A percentile compares a stretch with the other conserved stretches of the same genome.
These are phyloP conservation scores for Nakaseomyces kungkrabaensis DNA, from an alignment of 1,139 yeast genomes.

Conservation along the genomic window DNA sequence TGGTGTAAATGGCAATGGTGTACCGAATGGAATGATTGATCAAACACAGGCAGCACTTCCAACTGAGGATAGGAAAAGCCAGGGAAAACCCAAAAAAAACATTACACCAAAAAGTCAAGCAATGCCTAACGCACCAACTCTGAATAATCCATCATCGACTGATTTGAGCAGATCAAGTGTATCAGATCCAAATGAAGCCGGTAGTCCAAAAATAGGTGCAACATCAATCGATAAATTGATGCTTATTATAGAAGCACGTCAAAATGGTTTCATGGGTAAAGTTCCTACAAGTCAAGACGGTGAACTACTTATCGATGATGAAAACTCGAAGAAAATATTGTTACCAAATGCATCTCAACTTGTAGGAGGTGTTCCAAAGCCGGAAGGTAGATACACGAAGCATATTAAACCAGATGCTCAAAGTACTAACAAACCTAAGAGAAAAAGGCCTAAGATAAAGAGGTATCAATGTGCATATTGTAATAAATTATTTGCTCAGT, in stretches of 20 bases:
- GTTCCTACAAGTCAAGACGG: conserved; percentile 61
- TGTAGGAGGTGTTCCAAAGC: conserved; percentile 77
- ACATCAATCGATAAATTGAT: conserved; percentile 83
- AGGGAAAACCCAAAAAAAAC: background rate
- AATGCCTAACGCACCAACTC: background rate
- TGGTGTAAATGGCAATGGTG: background rate
- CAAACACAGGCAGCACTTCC: background rate
- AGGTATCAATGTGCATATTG: conserved; percentile 68
- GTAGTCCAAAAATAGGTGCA: conserved; percentile 48
- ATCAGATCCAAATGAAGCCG: conserved; percentile 5
- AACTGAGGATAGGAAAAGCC: background rate
- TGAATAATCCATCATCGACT: background rate
- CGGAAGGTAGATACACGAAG: conserved; percentile 28
- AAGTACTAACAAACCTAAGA: background rate
- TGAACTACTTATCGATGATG: conserved; percentile 20
- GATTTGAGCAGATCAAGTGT: background rate
- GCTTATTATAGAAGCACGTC: conserved; percentile 82
- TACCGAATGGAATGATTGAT: background rate
- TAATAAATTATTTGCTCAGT: conserved; percentile 57
- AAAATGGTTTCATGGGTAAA: conserved; percentile 54
- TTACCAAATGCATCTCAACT: conserved; percentile 57
- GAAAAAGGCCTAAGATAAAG: conserved; percentile 32
- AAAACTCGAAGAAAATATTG: conserved; percentile 29
- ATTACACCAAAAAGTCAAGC: background rate
- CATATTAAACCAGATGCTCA: background rate